Percentiles rank a stretch among this genome's conserved stretches.
Evolutionary conservation across 352 stramenopile species (phyloP).

Genomic region (Phytophthora rubi): DNA sequence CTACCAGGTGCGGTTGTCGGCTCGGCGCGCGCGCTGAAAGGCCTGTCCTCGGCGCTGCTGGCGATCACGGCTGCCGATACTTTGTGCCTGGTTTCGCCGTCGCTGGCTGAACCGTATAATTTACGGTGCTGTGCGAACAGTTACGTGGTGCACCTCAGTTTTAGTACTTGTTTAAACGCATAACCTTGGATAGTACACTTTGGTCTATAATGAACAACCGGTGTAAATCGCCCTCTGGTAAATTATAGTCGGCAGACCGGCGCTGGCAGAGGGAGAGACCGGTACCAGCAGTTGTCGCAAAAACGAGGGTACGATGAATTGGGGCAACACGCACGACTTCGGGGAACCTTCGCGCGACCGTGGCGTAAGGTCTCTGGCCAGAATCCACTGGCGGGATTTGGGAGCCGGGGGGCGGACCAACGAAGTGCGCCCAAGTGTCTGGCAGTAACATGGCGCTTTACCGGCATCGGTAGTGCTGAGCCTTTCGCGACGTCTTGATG

Average conservation of each 20-base stretch:
- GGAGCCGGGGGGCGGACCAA: constrained; percentile 41
- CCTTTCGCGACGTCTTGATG: neutral
- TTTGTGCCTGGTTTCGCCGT: constrained; percentile 25
- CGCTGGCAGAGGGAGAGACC: constrained; percentile 26
- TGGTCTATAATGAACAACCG: no score
- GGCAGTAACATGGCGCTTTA: neutral
- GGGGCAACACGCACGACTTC: neutral
- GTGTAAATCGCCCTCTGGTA: no score
- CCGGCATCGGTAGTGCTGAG: neutral
- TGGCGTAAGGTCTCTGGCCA: constrained; percentile 17
- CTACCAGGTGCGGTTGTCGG: constrained; percentile 32
- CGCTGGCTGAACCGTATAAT: neutral
- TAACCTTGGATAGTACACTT: no score
- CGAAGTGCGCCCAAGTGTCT: constrained; percentile 7
- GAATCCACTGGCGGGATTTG: constrained; percentile 30
- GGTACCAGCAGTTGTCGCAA: constrained; percentile 15
- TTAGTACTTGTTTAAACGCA: no score
- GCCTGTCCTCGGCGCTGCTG: constrained; percentile 34
- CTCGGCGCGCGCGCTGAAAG: neutral
- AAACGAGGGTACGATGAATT: constrained; percentile 41
- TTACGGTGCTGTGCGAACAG: neutral
- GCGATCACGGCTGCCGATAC: constrained; percentile 35
- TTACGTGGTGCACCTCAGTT: neutral
- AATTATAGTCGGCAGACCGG: neutral
- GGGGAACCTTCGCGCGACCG: constrained; percentile 19